phyloP scores from a whole-genome alignment of 257 asterid genomes.

The Solanum clarkiae region DNA sequence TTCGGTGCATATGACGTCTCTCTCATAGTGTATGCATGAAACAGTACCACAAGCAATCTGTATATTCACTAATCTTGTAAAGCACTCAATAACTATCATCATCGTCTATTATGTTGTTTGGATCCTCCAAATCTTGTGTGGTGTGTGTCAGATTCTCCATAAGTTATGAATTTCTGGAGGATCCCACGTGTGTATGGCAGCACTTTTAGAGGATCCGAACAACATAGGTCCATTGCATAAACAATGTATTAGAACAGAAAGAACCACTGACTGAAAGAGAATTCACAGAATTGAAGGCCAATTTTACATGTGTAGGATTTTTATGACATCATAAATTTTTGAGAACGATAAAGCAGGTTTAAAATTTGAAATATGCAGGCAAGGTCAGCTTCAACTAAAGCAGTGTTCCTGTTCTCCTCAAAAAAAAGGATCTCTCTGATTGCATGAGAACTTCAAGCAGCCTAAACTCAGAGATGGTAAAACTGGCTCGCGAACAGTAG shows the following conservation, averaged over 20 bases:
- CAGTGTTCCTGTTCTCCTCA: background rate
- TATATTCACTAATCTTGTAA: background rate
- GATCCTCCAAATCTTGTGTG: background rate
- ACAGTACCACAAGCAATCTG: background rate
- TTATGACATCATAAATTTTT: background rate
- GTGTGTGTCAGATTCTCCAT: background rate
- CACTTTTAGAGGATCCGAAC: background rate
- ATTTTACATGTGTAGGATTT: background rate
- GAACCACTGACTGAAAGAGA: background rate
- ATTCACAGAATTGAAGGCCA: background rate
- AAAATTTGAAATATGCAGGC: background rate
- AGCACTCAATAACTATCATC: background rate
- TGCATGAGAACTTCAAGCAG: background rate
- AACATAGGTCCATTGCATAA: background rate
- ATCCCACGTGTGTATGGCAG: background rate
- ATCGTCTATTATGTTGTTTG: background rate
- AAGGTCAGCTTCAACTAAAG: background rate
- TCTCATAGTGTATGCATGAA: background rate
- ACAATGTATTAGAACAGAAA: background rate
- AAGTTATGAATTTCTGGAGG: background rate
- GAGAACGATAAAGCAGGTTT: background rate
- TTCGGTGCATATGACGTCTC: background rate
- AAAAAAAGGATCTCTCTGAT: background rate
- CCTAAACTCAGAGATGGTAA: background rate
- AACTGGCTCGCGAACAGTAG: background rate